Base-by-base conservation (phyloP, 169 alveolate species). In the Plasmodium knowlesi region DNA sequence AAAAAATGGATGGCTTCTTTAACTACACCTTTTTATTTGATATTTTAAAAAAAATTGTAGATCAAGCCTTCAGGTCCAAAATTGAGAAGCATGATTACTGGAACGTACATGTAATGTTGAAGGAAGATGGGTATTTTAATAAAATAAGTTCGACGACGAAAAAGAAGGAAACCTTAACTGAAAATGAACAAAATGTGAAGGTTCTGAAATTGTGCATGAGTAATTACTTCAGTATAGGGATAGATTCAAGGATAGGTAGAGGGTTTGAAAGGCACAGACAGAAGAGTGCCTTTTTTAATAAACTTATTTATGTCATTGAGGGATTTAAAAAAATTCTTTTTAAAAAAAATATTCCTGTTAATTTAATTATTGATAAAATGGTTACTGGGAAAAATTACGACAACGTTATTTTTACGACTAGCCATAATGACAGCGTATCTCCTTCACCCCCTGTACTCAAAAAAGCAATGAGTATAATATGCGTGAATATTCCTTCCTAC, bases 201-300 rank as follows among this genome's bases (percentile, higher is more conserved):
- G 19, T 25, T 3, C 4, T 82, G 25, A 81, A 93, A 70, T 93
- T 94, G 41, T 50, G 88, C 83, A 98, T 98, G 99, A 96, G 98
- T n/a, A 98, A 98, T 92, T 98, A 98, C 91, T 98, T 97, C 92
- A 97, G 99, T 81, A 95, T 98, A 32, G 99, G 99, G 3, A 97
- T 97, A 54, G 99, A 98, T 95, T 98, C 99, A 22, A 92, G 99
- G 89, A 97, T 98, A 71, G 99, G 99, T 5, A 94, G 97, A 43
- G 99, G 99, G 6, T 97, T 97, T 96, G 99, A 98, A 90, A 97
- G 98, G 78, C 96, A 95, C 50, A 95, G 99, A 74, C 92, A 97
- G 43, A 91, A 96, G 50, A 95, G 95, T 53, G 94, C 97, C 61
- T 89, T 95, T 22, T 84, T 96, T 50, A 97, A 98, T 95, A 96